Evolutionary conservation across 2,329 filamentous ascomycete genomes (phyloP).

Genomic region (Aspergillus tanneri): DNA sequence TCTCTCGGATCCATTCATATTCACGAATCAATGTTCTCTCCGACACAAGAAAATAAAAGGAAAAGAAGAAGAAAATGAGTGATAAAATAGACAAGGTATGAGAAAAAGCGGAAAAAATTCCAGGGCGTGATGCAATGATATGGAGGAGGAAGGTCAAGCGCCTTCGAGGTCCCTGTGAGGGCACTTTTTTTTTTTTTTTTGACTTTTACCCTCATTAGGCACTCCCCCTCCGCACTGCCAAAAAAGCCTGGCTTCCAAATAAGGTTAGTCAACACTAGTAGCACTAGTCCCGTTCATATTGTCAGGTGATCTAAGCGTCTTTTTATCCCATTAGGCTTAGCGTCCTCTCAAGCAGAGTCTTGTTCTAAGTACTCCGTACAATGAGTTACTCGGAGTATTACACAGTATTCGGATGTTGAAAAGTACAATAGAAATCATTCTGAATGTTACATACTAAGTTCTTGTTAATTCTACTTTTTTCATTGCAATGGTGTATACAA

Average conservation of each 20-base stretch:
- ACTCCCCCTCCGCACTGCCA: constrained; percentile 21
- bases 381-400: too few relatives aligned
- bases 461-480: too few relatives aligned
- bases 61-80: background rate
- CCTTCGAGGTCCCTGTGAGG: constrained; percentile 20
- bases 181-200: constrained; percentile 31
- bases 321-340: constrained; percentile 25
- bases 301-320: constrained; percentile 30
- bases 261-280: constrained; percentile 7
- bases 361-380: background rate
- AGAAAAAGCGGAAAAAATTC: constrained; percentile 3
- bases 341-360: too few relatives aligned
- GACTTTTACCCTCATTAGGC: constrained; percentile 28
- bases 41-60: background rate
- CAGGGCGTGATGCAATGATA: constrained; percentile 4
- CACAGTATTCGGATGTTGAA: too few relatives aligned
- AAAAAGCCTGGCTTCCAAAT: constrained; percentile 13
- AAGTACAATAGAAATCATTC: too few relatives aligned
- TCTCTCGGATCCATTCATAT: constrained; percentile 32
- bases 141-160: constrained; percentile 13
- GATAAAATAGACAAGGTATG: background rate
- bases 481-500: too few relatives aligned
- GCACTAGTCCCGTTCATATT: constrained; percentile 18
- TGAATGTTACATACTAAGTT: too few relatives aligned
- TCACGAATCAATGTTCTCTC: constrained; percentile 13